These are phyloP conservation scores for Akanthomyces muscarius DNA, from an alignment of 2,329 filamentous ascomycete species.

Conservation along the genomic window DNA sequence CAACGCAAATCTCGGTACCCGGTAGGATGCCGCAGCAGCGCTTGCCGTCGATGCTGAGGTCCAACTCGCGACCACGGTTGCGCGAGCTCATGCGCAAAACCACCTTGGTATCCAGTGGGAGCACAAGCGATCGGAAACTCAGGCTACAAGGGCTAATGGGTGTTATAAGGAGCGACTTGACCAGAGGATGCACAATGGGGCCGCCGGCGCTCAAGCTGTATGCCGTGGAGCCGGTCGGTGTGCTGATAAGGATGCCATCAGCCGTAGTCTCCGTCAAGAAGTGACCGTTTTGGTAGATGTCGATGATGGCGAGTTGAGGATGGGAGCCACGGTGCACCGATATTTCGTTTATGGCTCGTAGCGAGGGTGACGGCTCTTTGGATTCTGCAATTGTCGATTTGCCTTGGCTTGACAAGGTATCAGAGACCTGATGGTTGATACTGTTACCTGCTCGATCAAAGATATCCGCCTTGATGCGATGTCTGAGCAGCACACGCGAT, in stretches of 20 bases:
- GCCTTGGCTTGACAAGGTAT: constrained; percentile 43
- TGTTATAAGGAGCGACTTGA: constrained; percentile 82
- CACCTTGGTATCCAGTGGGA: constrained; percentile 82
- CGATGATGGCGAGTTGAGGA: constrained; percentile 86
- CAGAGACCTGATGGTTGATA: constrained; percentile 49
- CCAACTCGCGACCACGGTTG: constrained; percentile 71
- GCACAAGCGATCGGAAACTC: constrained; percentile 84
- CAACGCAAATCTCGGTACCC: constrained; percentile 84
- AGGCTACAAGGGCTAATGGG: constrained; percentile 91
- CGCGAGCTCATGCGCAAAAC: constrained; percentile 76
- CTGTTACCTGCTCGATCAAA: constrained; percentile 65
- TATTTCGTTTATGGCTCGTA: constrained; percentile 88
- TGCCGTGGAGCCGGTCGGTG: constrained; percentile 90
- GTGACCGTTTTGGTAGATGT: constrained; percentile 83
- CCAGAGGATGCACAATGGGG: constrained; percentile 89
- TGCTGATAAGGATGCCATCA: constrained; percentile 91
- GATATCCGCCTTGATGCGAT: constrained; percentile 80
- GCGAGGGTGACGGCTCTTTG: constrained; percentile 36
- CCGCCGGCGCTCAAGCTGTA: constrained; percentile 93
- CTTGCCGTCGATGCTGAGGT: constrained; percentile 76
- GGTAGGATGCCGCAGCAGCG: constrained; percentile 62
- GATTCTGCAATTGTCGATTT: constrained; percentile 38
- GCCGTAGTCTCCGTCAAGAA: constrained; percentile 92
- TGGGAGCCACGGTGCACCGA: constrained; percentile 87
- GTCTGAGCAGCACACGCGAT: constrained; percentile 79